Evolutionary conservation across 306 rosid genomes (phyloP).

Genomic region (Dalbergia cochinchinensis): DNA sequence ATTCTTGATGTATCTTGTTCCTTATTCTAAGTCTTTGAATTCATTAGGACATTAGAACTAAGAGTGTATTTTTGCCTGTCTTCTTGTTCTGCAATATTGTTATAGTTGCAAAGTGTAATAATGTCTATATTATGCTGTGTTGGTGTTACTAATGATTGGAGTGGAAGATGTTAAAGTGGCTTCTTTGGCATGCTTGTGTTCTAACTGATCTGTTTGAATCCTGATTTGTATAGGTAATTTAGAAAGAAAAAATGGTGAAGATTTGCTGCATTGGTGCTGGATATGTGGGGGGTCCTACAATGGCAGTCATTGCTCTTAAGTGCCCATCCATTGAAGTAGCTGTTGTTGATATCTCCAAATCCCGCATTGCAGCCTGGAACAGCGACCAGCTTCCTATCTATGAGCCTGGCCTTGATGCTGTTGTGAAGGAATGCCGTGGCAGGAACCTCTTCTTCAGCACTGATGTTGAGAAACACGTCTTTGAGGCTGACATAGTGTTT

Average conservation of each 20-base stretch:
- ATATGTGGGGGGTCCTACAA: constrained; percentile 98
- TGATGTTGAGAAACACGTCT: constrained; percentile 88
- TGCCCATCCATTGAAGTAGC: constrained; percentile 88
- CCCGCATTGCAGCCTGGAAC: constrained; percentile 94
- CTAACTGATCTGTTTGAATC: constrained; percentile 45
- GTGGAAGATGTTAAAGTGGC: background rate
- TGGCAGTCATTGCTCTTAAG: constrained; percentile 97
- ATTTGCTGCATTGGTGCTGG: constrained; percentile 99
- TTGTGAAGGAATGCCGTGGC: constrained; percentile 95
- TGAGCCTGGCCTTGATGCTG: constrained; percentile 94
- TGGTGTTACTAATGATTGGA: constrained; percentile 10
- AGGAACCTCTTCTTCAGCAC: constrained; percentile 98
- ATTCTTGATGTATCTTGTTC: constrained; percentile 4
- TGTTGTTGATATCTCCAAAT: constrained; percentile 86
- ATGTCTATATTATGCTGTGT: constrained; percentile 1
- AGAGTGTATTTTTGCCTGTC: background rate
- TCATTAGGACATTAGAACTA: background rate
- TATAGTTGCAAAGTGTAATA: background rate
- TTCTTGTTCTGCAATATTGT: constrained; percentile 12
- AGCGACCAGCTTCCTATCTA: constrained; percentile 95
- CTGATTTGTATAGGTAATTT: constrained; percentile 54
- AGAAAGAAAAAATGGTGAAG: constrained; percentile 86
- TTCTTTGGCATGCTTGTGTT: constrained; percentile 19
- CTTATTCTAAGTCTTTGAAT: background rate
- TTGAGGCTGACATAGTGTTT: constrained; percentile 92